phyloP scores from a whole-genome alignment of 2,329 filamentous ascomycete species.

The Penicillium sp. region DNA sequence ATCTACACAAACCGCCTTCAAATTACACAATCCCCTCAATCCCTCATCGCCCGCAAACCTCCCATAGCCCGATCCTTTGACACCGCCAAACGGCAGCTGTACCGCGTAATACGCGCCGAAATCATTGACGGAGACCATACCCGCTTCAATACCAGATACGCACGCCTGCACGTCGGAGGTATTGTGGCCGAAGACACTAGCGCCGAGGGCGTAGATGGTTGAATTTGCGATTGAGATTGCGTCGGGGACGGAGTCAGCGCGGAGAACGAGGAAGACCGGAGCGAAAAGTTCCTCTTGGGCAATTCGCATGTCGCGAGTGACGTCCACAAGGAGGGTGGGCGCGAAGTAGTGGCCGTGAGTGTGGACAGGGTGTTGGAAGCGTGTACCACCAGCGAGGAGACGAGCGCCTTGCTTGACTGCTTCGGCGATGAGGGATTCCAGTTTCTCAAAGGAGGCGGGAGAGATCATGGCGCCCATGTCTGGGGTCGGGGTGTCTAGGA shows the following conservation, averaged over 20 bases:
- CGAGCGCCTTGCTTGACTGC: conserved; percentile 77
- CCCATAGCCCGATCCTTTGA: conserved; percentile 86
- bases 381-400: conserved; percentile 75
- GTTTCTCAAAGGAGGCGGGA: conserved; percentile 66
- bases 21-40: conserved; percentile 76
- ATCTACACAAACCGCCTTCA: conserved; percentile 83
- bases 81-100: conserved; percentile 89
- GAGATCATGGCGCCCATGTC: conserved; percentile 94
- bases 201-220: conserved; percentile 80
- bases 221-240: conserved; percentile 79
- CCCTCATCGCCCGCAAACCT: conserved; percentile 91
- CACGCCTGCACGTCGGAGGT: conserved; percentile 62
- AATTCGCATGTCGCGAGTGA: conserved; percentile 80
- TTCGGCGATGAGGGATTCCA: conserved; percentile 73
- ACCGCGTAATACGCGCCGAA: conserved; percentile 93
- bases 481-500: conserved; percentile 49
- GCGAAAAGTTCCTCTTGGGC: conserved; percentile 91
- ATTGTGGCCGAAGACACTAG: conserved; percentile 78
- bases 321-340: conserved; percentile 87
- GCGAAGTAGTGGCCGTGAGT: conserved; percentile 85
- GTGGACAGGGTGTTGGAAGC: conserved; percentile 68
- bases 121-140: conserved; percentile 95
- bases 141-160: conserved; percentile 68
- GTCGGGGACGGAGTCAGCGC: conserved; percentile 61
- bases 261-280: conserved; percentile 84